Evolutionary conservation across 2,329 filamentous ascomycete genomes (phyloP).

Genomic region (Botrytis paeoniae): DNA sequence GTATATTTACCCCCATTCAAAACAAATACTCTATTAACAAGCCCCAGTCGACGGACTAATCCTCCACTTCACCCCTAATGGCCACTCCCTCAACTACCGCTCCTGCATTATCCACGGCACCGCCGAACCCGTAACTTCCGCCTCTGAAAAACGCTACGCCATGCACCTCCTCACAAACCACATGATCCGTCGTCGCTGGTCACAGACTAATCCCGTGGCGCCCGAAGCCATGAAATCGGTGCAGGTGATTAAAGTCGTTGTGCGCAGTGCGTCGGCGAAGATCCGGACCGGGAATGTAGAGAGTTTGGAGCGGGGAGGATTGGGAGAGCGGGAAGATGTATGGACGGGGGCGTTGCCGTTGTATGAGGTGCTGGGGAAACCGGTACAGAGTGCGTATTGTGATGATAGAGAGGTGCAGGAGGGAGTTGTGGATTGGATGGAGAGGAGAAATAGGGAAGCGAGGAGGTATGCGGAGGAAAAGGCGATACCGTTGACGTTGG

Average conservation of each 20-base stretch:
- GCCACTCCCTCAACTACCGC: conserved; percentile 82
- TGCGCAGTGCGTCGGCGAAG: conserved; percentile 20
- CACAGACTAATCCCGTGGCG: neutral
- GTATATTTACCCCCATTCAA: neutral
- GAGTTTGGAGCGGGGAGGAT: conserved; percentile 6
- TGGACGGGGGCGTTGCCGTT: conserved; percentile 27
- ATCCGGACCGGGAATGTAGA: conserved; percentile 18
- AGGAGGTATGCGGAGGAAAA: neutral
- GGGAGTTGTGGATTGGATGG: neutral
- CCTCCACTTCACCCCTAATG: conserved; percentile 73
- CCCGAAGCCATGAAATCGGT: conserved; percentile 13
- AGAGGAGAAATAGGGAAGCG: neutral
- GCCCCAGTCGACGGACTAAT: conserved; percentile 65
- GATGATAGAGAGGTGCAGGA: neutral
- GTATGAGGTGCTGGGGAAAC: neutral
- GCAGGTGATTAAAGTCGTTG: conserved; percentile 18
- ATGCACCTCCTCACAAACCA: conserved; percentile 12
- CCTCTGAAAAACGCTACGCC: neutral
- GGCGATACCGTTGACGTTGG: neutral
- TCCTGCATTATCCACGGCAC: conserved; percentile 68
- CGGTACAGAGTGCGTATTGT: conserved; percentile 15
- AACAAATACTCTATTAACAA: neutral
- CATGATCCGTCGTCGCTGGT: conserved; percentile 14
- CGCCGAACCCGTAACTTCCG: conserved; percentile 61
- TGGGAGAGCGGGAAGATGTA: conserved; percentile 31